These are phyloP conservation scores for Buddleja alternifolia DNA, from an alignment of 257 asterid species.

Conservation along the genomic window DNA sequence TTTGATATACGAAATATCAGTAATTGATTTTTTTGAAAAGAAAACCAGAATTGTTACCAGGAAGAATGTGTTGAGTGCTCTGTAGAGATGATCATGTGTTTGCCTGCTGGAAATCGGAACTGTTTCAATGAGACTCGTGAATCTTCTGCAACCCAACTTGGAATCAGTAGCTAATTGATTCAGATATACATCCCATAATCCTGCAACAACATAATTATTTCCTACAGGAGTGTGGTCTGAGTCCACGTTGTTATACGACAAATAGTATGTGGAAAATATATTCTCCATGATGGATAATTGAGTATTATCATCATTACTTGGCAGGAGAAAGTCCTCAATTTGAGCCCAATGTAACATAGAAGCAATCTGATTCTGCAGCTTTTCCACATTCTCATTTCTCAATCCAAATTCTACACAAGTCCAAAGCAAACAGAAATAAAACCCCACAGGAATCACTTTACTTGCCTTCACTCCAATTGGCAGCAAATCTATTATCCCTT, in stretches of 20 bases:
- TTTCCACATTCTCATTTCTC: slow-evolving; percentile 46
- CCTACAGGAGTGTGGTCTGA: slow-evolving; percentile 34
- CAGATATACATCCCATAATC: slow-evolving; percentile 67
- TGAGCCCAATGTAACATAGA: slow-evolving; percentile 56
- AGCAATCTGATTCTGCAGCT: slow-evolving; percentile 54
- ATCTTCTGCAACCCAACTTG: slow-evolving; percentile 38
- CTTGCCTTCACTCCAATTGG: slow-evolving; percentile 49
- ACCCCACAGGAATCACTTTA: slow-evolving; percentile 61
- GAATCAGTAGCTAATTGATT: slow-evolving; percentile 49
- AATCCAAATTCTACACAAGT: slow-evolving; percentile 39
- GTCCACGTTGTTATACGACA: slow-evolving; percentile 35
- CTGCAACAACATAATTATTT: slow-evolving; percentile 46
- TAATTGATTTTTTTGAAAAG: not conserved
- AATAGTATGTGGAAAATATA: slow-evolving; percentile 46
- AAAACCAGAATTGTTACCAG: slow-evolving; percentile 30
- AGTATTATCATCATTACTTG: slow-evolving; percentile 26
- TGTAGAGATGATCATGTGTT: slow-evolving; percentile 68
- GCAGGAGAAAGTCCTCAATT: slow-evolving; percentile 50
- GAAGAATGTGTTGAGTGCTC: slow-evolving; percentile 56
- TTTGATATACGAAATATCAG: too few relatives aligned
- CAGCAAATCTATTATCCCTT: slow-evolving; percentile 58
- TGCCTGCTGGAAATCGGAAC: slow-evolving; percentile 60
- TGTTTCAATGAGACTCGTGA: slow-evolving; percentile 60
- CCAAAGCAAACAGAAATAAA: slow-evolving; percentile 63
- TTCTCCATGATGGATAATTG: slow-evolving; percentile 54